A percentile compares a stretch with the other conserved stretches of the same genome.
Evolutionary conservation across 495 filamentous ascomycete genomes (phyloP).

Genomic region (Hypoxylon intermedium): DNA sequence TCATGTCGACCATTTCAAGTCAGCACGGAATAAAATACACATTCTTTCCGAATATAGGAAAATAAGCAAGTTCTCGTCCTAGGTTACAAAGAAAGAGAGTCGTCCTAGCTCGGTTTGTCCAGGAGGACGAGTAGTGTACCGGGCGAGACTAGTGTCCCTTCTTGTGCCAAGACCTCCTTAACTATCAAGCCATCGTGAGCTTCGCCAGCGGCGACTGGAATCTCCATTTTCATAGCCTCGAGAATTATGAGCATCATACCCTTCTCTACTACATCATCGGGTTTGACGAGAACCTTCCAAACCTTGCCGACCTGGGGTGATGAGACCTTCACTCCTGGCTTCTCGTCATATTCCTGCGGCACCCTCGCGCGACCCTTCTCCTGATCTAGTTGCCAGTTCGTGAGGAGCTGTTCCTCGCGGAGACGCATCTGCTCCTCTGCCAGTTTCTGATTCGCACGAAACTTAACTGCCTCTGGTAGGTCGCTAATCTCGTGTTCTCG

Average conservation of each 20-base stretch:
- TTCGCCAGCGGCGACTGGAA: conserved; percentile 31
- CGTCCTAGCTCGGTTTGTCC: conserved; percentile 50
- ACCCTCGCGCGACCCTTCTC: conserved; percentile 49
- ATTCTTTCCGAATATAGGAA: no score
- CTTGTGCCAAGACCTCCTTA: conserved; percentile 21
- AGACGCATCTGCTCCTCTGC: conserved; percentile 47
- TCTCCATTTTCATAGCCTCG: conserved; percentile 67
- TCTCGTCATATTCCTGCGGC: neutral
- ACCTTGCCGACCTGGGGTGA: conserved; percentile 60
- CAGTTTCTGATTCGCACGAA: conserved; percentile 18
- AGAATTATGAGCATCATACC: conserved; percentile 52
- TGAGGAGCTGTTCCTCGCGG: conserved; percentile 50
- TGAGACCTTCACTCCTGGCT: conserved; percentile 44
- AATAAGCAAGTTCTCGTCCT: no score
- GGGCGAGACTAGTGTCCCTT: conserved; percentile 24
- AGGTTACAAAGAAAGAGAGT: no score
- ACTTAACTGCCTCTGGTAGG: conserved; percentile 3
- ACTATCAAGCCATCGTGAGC: conserved; percentile 22
- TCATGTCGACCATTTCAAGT: no score
- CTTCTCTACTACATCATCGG: conserved; percentile 47
- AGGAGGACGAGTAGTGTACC: conserved; percentile 31
- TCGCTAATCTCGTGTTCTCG: conserved; percentile 8
- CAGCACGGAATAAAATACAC: no score
- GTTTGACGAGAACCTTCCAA: conserved; percentile 62
- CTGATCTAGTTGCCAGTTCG: conserved; percentile 47